Evolutionary conservation across 2,329 filamentous ascomycete genomes (phyloP).

Genomic region (Colletotrichum spinosum): DNA sequence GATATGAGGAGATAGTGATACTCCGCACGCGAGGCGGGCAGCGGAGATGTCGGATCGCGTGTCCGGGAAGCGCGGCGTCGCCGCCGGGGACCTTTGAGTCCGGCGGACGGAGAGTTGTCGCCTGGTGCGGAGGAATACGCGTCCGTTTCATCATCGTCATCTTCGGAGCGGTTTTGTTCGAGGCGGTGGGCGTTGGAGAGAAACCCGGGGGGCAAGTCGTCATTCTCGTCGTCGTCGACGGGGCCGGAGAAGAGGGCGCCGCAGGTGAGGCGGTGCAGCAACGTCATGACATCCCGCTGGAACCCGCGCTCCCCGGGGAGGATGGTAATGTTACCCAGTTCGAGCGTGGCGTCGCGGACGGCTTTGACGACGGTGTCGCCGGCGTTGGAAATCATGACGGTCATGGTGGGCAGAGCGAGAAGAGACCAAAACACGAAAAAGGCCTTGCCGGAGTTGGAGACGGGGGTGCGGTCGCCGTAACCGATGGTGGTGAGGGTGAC

Average conservation of each 20-base stretch:
- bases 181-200: conserved; percentile 50
- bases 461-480: conserved; percentile 83
- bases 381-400: conserved; percentile 85
- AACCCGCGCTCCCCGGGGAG: conserved; percentile 67
- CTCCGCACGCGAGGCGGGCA: conserved; percentile 47
- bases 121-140: conserved; percentile 14
- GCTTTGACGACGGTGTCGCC: conserved; percentile 83
- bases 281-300: conserved; percentile 56
- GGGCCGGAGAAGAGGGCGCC: conserved; percentile 22
- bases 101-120: conserved; percentile 1
- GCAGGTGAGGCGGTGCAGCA: conserved; percentile 40
- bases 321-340: conserved; percentile 70
- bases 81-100: conserved; percentile 46
- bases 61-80: conserved; percentile 49
- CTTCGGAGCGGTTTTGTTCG: conserved; percentile 27
- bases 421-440: conserved; percentile 97
- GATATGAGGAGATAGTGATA: conserved; percentile 76
- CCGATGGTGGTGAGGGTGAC: conserved; percentile 83
- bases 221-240: conserved; percentile 44
- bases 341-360: conserved; percentile 66
- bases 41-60: conserved; percentile 54
- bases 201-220: conserved; percentile 56
- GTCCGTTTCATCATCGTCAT: conserved; percentile 41
- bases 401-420: conserved; percentile 88
- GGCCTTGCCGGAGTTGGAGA: conserved; percentile 81